Conservation (phyloP, 805 yeast genomes). For the Nakazawaea wyomingensis region DNA sequence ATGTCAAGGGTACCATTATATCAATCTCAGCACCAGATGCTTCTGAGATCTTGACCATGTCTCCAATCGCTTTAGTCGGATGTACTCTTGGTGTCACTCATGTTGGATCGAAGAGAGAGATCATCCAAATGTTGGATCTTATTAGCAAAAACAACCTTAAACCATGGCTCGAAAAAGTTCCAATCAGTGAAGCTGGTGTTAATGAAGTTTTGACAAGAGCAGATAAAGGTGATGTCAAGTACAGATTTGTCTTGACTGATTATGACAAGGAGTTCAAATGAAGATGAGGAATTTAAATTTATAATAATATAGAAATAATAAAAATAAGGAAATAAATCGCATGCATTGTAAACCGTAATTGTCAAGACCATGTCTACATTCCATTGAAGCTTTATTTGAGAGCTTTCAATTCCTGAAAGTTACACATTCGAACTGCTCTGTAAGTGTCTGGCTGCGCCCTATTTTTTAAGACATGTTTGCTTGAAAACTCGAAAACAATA, state of each 20-base stretch:
- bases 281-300: background rate
- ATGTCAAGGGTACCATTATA: slow-evolving; percentile 24
- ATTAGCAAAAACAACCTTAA: slow-evolving; percentile 54
- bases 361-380: no score
- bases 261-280: slow-evolving; percentile 40
- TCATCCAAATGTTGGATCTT: slow-evolving; percentile 57
- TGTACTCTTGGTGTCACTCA: slow-evolving; percentile 52
- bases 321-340: background rate
- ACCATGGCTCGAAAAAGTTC: slow-evolving; percentile 61
- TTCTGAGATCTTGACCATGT: slow-evolving; percentile 24
- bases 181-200: slow-evolving; percentile 47
- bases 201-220: slow-evolving; percentile 51
- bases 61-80: slow-evolving; percentile 31
- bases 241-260: slow-evolving; percentile 58
- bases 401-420: no score
- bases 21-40: slow-evolving; percentile 18
- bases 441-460: no score
- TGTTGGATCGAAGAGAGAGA: slow-evolving; percentile 60
- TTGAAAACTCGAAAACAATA: no score
- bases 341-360: background rate
- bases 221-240: slow-evolving; percentile 51
- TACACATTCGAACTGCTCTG: no score
- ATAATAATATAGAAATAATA: no score
- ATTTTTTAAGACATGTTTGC: no score
- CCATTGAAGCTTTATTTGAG: no score